A percentile compares a stretch with the other conserved stretches of the same genome.
These are phyloP conservation scores for Articulospora tetracladia DNA, from an alignment of 495 filamentous ascomycete genomes.

Conservation along the genomic window DNA sequence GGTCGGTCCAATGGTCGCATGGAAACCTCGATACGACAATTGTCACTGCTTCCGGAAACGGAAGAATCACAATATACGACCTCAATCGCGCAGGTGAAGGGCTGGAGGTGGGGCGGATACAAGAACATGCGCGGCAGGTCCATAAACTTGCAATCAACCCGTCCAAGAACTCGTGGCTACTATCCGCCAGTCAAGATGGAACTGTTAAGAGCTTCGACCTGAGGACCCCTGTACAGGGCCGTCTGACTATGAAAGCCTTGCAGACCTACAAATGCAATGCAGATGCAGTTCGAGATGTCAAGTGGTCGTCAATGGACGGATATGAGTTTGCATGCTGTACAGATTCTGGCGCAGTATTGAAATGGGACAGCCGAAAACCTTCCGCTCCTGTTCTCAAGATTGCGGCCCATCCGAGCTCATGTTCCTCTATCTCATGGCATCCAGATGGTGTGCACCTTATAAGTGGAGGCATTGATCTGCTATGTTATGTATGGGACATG, in stretches of 20 bases:
- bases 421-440: conserved; percentile 89
- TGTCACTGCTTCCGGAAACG: conserved; percentile 80
- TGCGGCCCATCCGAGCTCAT: conserved; percentile 77
- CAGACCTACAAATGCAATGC: conserved; percentile 47
- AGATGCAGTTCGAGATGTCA: conserved; percentile 82
- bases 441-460: conserved; percentile 87
- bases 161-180: conserved; percentile 65
- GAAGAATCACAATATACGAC: conserved; percentile 86
- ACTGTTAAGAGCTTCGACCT: conserved; percentile 66
- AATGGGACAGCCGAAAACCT: conserved; percentile 50
- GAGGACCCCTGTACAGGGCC: conserved; percentile 31
- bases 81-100: conserved; percentile 52
- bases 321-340: conserved; percentile 86
- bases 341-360: conserved; percentile 70
- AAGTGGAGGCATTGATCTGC: conserved; percentile 78
- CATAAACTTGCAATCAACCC: conserved; percentile 91
- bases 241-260: conserved; percentile 36
- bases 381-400: conserved; percentile 58
- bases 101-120: conserved; percentile 65
- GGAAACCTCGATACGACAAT: conserved; percentile 60
- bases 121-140: conserved; percentile 85
- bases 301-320: conserved; percentile 84
- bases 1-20: conserved; percentile 83
- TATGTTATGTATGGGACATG: conserved; percentile 91
- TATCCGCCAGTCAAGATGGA: conserved; percentile 91